Evolutionary conservation across 768 basidiomycete genomes (phyloP).

Genomic region (Leccinum fibrillosum): DNA sequence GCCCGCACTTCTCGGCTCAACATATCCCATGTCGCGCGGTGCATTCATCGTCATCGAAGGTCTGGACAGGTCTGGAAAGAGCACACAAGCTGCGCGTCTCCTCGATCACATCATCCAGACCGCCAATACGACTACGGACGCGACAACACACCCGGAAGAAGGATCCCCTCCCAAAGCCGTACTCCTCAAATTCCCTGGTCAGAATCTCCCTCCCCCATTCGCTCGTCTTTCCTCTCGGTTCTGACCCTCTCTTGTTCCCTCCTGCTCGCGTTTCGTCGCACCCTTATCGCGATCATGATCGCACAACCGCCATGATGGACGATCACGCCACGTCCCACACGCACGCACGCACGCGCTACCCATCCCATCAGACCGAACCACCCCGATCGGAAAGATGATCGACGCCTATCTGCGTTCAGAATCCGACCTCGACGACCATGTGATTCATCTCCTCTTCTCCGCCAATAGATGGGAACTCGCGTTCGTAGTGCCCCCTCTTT

Average conservation of each 20-base stretch:
- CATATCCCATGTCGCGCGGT: constrained; percentile 44
- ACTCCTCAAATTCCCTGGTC: constrained; percentile 89
- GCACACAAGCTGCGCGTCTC: constrained; percentile 75
- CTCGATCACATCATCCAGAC: constrained; percentile 45
- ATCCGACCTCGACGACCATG: constrained; percentile 86
- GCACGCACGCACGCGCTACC: not conserved
- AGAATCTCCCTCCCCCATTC: constrained; percentile 10
- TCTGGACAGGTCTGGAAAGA: constrained; percentile 93
- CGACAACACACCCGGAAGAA: not conserved
- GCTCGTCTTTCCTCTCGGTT: not conserved
- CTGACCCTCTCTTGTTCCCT: not conserved
- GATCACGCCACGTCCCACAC: not conserved
- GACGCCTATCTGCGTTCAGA: constrained; percentile 84
- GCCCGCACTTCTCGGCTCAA: constrained; percentile 57
- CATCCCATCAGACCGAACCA: constrained; percentile 70
- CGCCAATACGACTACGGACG: not conserved
- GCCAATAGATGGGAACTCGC: constrained; percentile 97
- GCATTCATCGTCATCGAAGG: constrained; percentile 94
- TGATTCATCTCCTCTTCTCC: constrained; percentile 91
- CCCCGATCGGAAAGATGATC: constrained; percentile 89
- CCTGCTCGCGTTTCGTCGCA: not conserved
- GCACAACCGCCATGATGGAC: not conserved
- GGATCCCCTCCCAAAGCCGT: constrained; percentile 34
- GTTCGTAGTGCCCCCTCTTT: constrained; percentile 39
- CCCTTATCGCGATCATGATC: not conserved